These are phyloP conservation scores for Cyberlindnera subsufficiens DNA, from an alignment of 805 yeast genomes.

Conservation along the genomic window DNA sequence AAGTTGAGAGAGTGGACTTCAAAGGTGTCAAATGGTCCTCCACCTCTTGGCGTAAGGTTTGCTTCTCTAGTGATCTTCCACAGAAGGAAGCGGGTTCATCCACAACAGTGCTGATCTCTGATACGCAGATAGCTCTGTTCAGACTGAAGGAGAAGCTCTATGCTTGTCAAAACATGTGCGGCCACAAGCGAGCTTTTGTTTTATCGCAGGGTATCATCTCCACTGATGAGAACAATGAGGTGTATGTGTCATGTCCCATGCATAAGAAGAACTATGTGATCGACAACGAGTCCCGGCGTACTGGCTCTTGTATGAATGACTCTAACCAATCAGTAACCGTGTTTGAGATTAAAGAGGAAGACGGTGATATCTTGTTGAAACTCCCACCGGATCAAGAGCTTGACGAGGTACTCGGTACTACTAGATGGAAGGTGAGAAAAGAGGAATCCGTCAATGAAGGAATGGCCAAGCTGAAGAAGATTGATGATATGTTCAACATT, in stretches of 20 bases:
- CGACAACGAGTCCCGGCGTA: conserved; percentile 15
- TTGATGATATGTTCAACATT: conserved; percentile 20
- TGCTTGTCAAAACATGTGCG: conserved; percentile 36
- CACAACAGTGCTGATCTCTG: conserved; percentile 27
- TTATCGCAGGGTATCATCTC: conserved; percentile 30
- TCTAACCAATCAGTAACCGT: conserved; percentile 28
- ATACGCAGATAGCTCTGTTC: conserved; percentile 32
- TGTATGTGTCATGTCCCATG: conserved; percentile 32
- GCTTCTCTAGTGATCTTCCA: conserved; percentile 24
- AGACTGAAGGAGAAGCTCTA: conserved; percentile 26
- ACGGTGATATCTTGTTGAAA: conserved; percentile 24
- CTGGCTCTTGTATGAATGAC: conserved; percentile 29
- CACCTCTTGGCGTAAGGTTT: conserved; percentile 25
- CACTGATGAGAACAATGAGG: conserved; percentile 25
- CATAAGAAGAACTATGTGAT: conserved; percentile 30
- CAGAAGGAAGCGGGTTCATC: conserved; percentile 27
- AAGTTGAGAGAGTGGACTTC: conserved; percentile 21
- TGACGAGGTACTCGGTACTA: conserved; percentile 29
- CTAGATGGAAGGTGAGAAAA: conserved; percentile 28
- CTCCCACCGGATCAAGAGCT: conserved; percentile 29
- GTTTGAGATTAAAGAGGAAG: conserved; percentile 28
- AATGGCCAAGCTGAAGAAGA: conserved; percentile 12
- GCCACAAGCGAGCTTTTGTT: conserved; percentile 34
- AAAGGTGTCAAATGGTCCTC: conserved; percentile 28
- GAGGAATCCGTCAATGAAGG: conserved; percentile 13